Evolutionary conservation across 345 rosid genomes (phyloP).

Genomic region (Eucalyptus virginea): DNA sequence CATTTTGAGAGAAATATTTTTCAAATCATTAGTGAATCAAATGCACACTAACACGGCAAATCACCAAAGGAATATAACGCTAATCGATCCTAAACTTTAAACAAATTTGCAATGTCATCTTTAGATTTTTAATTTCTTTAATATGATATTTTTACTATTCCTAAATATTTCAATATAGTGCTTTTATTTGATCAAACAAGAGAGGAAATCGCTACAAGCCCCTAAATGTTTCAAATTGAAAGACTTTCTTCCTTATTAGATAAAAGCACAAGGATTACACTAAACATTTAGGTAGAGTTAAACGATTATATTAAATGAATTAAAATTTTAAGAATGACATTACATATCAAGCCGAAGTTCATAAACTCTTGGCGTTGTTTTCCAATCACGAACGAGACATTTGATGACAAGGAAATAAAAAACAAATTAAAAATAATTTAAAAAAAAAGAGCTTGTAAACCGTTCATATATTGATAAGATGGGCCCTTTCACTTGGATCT

Average conservation of each 20-base stretch:
- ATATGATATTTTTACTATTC: neutral
- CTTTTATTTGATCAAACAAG: neutral
- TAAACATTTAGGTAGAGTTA: neutral
- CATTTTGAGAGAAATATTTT: neutral
- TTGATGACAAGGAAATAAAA: neutral
- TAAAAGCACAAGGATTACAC: neutral
- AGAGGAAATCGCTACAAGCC: neutral
- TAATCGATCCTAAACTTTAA: neutral
- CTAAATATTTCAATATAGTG: neutral
- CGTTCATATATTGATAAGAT: neutral
- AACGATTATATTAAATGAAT: rapidly evolving
- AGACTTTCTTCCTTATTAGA: neutral
- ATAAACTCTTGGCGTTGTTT: rapidly evolving
- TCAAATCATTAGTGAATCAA: neutral
- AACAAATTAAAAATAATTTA: neutral
- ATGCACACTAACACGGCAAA: neutral
- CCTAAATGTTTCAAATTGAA: neutral
- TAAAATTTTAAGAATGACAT: neutral
- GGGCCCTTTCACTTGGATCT: neutral
- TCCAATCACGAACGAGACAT: neutral
- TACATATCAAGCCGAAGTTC: neutral
- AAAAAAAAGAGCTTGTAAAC: neutral
- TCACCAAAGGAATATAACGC: neutral
- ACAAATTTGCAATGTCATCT: neutral
- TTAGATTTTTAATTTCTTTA: neutral